A percentile compares a stretch with the other conserved stretches of the same genome.
Conservation (phyloP, 345 rosid genomes). For the Eucalyptus albens region DNA sequence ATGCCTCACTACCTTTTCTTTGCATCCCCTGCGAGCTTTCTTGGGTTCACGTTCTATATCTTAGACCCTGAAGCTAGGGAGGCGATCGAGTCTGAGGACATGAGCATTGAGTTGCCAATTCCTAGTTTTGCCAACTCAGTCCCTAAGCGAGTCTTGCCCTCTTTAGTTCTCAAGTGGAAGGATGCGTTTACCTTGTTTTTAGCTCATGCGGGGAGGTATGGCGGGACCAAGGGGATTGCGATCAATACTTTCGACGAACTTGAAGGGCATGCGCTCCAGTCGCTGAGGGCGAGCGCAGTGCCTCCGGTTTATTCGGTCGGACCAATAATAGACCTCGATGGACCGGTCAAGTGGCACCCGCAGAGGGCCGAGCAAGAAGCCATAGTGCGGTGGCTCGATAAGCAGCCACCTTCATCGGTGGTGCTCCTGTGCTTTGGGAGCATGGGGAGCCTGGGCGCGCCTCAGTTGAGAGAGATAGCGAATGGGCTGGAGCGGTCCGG, state of each 20-base stretch:
- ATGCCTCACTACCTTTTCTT: conserved; percentile 20
- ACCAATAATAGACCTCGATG: conserved; percentile 9
- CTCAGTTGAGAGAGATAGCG: conserved; percentile 9
- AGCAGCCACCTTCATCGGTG: conserved; percentile 11
- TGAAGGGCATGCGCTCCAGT: conserved; percentile 9
- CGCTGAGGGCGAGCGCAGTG: neutral
- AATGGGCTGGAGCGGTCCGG: neutral
- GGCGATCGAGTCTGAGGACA: conserved; percentile 1
- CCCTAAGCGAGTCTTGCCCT: conserved; percentile 8
- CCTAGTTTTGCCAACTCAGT: conserved; percentile 14
- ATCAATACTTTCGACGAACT: conserved; percentile 22
- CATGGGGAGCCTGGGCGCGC: conserved; percentile 2
- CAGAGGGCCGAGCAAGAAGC: neutral
- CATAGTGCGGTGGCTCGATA: conserved; percentile 11
- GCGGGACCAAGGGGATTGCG: conserved; percentile 2
- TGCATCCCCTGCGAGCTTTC: conserved; percentile 19
- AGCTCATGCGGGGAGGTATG: conserved; percentile 5
- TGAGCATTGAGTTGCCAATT: neutral
- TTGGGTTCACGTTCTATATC: conserved; percentile 13
- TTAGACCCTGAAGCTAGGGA: neutral
- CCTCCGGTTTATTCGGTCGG: conserved; percentile 19
- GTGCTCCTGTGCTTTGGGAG: conserved; percentile 23
- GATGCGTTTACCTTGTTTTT: conserved; percentile 9
- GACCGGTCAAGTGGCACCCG: conserved; percentile 12
- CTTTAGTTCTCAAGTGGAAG: neutral